phyloP scores from a whole-genome alignment of 2,329 filamentous ascomycete species.

The Colletotrichum tropicale region DNA sequence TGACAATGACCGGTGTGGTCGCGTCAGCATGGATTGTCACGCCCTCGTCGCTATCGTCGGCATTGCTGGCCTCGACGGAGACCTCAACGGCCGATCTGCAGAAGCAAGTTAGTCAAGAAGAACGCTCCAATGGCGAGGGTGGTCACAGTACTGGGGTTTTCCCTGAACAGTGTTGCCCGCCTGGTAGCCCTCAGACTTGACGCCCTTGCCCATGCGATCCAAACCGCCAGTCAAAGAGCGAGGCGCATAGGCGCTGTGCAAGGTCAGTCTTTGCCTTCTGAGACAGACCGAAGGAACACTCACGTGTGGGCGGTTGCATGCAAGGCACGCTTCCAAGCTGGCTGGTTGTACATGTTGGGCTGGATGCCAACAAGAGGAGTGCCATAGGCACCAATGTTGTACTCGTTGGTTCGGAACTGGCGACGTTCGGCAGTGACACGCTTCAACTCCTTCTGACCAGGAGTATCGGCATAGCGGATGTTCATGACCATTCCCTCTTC shows the following conservation, averaged over 20 bases:
- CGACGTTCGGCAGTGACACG: constrained; percentile 93
- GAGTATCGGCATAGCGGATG: constrained; percentile 96
- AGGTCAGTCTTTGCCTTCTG: not conserved
- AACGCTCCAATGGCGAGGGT: constrained; percentile 14
- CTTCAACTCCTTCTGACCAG: constrained; percentile 96
- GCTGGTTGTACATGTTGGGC: constrained; percentile 49
- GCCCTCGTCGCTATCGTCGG: constrained; percentile 56
- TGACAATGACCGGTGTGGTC: constrained; percentile 44
- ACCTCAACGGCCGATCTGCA: constrained; percentile 17
- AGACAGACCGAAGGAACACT: not conserved
- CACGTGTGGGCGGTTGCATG: constrained; percentile 13
- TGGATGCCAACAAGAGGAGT: constrained; percentile 64
- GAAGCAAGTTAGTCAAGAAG: constrained; percentile 34
- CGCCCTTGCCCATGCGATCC: constrained; percentile 18
- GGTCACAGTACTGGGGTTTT: constrained; percentile 20
- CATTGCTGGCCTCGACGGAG: constrained; percentile 33
- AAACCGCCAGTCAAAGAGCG: constrained; percentile 14
- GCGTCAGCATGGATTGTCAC: constrained; percentile 59
- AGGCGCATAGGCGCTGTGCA: constrained; percentile 9
- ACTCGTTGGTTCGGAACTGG: constrained; percentile 95
- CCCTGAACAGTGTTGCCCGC: constrained; percentile 20
- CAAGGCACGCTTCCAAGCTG: constrained; percentile 37
- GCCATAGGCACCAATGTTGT: constrained; percentile 77
- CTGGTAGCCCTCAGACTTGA: constrained; percentile 20
- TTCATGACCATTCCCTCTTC: constrained; percentile 85